Evolutionary conservation across 768 basidiomycete genomes (phyloP).

Genomic region (Brasilioporus rufonigricans): DNA sequence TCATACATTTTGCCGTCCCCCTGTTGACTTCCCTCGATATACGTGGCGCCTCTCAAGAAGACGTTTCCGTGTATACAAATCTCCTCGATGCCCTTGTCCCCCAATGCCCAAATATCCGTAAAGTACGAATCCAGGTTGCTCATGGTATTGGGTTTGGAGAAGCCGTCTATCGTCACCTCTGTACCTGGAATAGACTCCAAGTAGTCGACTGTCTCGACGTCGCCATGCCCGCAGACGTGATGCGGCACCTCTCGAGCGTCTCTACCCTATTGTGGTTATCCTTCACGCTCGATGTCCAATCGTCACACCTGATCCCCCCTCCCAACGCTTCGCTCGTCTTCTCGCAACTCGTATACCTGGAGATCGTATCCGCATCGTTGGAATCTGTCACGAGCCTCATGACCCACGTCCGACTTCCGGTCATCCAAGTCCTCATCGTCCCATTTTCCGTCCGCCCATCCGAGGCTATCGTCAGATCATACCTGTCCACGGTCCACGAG

Average conservation of each 20-base stretch:
- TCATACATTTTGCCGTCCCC: background rate
- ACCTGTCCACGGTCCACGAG: background rate
- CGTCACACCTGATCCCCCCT: background rate
- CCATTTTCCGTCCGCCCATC: background rate
- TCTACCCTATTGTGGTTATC: background rate
- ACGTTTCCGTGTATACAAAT: background rate
- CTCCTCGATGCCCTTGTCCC: conserved; percentile 1
- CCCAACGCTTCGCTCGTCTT: background rate
- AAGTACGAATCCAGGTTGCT: background rate
- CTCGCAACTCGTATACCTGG: background rate
- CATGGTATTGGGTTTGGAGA: background rate
- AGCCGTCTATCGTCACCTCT: background rate
- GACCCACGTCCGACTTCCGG: background rate
- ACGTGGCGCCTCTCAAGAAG: background rate
- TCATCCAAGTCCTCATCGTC: background rate
- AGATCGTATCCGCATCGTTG: background rate
- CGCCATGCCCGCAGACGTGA: background rate
- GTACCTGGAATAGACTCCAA: background rate
- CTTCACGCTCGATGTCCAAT: background rate
- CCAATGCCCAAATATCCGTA: conserved; percentile 4
- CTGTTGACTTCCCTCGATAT: background rate
- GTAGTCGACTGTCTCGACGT: background rate
- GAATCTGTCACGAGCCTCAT: background rate
- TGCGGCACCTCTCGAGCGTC: background rate
- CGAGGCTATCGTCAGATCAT: background rate